A percentile compares a stretch with the other conserved stretches of the same genome.
These are phyloP conservation scores for Apophysomyces sp. DNA, from an alignment of 371 early-diverging fungal species.

Conservation along the genomic window DNA sequence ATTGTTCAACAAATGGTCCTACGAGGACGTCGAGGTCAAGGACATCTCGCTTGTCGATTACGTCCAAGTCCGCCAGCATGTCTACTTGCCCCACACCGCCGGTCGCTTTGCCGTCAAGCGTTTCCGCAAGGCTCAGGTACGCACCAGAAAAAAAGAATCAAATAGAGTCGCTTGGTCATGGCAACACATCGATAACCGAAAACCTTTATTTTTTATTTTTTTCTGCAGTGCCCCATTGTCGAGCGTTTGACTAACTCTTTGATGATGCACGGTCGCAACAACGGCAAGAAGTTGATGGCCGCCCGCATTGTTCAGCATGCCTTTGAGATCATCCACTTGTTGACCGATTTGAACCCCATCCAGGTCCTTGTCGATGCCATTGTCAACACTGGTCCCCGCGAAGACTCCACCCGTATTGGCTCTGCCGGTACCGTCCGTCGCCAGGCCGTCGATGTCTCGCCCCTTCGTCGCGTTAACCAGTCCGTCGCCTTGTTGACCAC, in stretches of 20 bases:
- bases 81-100: conserved; percentile 98
- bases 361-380: conserved; percentile 99
- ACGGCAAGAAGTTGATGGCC: conserved; percentile 99
- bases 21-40: conserved; percentile 94
- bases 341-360: conserved; percentile 99
- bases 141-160: neutral
- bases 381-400: conserved; percentile 99
- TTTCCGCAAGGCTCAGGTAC: conserved; percentile 97
- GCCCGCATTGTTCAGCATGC: conserved; percentile 99
- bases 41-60: conserved; percentile 96
- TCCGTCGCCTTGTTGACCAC: conserved; percentile 96
- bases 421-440: conserved; percentile 99
- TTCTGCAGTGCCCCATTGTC: conserved; percentile 92
- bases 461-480: conserved; percentile 99
- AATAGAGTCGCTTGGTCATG: neutral
- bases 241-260: conserved; percentile 99
- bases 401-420: conserved; percentile 99
- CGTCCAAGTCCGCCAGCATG: conserved; percentile 91
- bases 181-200: neutral
- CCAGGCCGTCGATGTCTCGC: conserved; percentile 99
- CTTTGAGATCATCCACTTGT: conserved; percentile 98
- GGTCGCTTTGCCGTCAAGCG: conserved; percentile 97
- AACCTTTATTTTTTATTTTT: neutral
- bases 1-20: conserved; percentile 95
- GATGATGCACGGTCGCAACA: conserved; percentile 99